These are phyloP conservation scores for Eragrostis curvula DNA, from an alignment of 176 grass and related monocot genomes.

Conservation along the genomic window DNA sequence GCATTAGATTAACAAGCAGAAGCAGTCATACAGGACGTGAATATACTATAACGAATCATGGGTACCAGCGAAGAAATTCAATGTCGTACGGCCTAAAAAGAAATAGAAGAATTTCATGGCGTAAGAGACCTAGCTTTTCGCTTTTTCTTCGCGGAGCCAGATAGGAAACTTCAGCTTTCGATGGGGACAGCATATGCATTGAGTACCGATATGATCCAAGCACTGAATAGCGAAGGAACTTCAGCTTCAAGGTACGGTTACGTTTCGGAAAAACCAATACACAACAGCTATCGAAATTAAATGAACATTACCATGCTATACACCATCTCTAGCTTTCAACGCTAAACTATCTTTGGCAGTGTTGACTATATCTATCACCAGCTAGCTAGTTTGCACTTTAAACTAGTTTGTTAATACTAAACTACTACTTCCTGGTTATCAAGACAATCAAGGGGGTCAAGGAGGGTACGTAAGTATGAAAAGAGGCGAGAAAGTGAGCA, in stretches of 20 bases:
- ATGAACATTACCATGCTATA: background rate
- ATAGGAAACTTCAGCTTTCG: background rate
- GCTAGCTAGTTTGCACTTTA: background rate
- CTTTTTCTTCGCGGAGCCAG: background rate
- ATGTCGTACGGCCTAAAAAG: background rate
- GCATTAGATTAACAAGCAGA: background rate
- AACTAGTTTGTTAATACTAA: background rate
- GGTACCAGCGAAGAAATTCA: background rate
- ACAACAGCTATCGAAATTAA: background rate
- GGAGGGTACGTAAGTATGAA: background rate
- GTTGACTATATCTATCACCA: too few relatives aligned
- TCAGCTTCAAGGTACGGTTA: background rate
- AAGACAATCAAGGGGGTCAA: background rate
- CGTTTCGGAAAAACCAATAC: background rate
- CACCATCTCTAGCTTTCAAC: background rate
- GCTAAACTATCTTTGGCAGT: too few relatives aligned
- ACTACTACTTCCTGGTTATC: background rate
- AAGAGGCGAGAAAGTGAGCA: slow-evolving; percentile 1
- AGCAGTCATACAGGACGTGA: background rate
- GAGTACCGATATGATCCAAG: background rate
- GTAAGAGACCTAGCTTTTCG: background rate
- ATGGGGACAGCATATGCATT: background rate
- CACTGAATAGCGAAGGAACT: background rate
- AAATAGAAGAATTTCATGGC: background rate
- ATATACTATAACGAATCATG: too few relatives aligned